phyloP scores from a whole-genome alignment of 306 rosid species.

The Vigna radiata region DNA sequence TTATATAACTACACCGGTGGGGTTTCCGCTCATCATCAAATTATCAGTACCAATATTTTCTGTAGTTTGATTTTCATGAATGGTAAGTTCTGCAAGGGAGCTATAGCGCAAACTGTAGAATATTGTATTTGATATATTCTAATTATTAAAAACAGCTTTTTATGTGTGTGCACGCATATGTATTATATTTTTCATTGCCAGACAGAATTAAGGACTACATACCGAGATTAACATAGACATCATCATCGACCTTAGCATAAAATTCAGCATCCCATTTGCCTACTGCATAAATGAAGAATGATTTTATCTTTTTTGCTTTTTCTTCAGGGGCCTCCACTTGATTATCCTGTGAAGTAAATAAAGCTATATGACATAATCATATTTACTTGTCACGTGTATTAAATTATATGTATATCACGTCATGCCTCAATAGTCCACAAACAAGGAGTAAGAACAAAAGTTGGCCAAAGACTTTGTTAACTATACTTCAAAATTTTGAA shows the following conservation, averaged over 20 bases:
- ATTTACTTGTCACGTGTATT: no score
- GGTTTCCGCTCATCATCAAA: not conserved
- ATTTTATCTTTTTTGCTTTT: conserved; percentile 55
- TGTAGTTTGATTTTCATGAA: not conserved
- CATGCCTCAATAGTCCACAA: conserved; percentile 34
- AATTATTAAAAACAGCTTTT: no score
- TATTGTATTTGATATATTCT: not conserved
- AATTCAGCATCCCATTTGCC: conserved; percentile 73
- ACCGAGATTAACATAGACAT: conserved; percentile 74
- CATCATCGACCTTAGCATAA: conserved; percentile 75
- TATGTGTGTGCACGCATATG: not conserved
- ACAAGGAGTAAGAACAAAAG: not conserved
- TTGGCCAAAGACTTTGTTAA: conserved; percentile 8
- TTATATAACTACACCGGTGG: not conserved
- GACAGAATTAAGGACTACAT: conserved; percentile 52
- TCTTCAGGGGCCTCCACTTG: conserved; percentile 70
- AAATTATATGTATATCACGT: conserved; percentile 16
- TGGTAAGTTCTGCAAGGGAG: not conserved
- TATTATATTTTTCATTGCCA: conserved; percentile 17
- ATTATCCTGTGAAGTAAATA: conserved; percentile 59
- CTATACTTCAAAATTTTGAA: not conserved
- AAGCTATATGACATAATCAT: conserved; percentile 10
- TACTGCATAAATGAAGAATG: conserved; percentile 66
- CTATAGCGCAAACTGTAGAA: not conserved
- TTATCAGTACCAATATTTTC: not conserved